A percentile compares a stretch with the other conserved stretches of the same genome.
Conservation (phyloP, 306 rosid genomes). For the Cucurbita argyrosperma region DNA sequence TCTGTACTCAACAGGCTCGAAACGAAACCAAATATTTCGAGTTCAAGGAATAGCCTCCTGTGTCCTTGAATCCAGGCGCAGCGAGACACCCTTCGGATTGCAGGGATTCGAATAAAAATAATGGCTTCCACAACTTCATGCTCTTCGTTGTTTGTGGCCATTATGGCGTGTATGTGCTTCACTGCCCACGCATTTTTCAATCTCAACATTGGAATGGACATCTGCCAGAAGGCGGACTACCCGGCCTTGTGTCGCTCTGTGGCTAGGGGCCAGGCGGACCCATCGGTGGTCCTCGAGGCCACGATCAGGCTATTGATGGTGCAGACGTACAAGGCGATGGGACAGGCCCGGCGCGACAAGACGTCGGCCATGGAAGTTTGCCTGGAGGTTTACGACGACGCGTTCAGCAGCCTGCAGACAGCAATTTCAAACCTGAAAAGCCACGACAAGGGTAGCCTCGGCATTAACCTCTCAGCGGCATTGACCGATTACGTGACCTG, state of each 20-base stretch:
- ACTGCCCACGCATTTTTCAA: no score
- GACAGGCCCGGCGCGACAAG: no score
- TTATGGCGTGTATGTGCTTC: background rate
- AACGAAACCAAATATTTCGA: no score
- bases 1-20: no score
- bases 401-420: background rate
- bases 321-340: background rate
- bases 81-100: background rate
- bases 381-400: constrained; percentile 2
- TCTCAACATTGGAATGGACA: background rate
- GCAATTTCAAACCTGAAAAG: background rate
- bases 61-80: background rate
- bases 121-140: background rate
- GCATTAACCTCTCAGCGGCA: constrained; percentile 5
- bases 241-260: constrained; percentile 1
- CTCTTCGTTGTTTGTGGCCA: background rate
- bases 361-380: background rate
- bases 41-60: background rate
- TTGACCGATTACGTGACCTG: constrained; percentile 3
- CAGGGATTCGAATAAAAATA: background rate
- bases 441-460: background rate
- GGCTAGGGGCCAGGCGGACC: background rate
- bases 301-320: background rate
- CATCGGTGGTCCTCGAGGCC: background rate
- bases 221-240: background rate